Evolutionary conservation across 2,329 filamentous ascomycete species (phyloP).

Genomic region (Cordyceps sp.): DNA sequence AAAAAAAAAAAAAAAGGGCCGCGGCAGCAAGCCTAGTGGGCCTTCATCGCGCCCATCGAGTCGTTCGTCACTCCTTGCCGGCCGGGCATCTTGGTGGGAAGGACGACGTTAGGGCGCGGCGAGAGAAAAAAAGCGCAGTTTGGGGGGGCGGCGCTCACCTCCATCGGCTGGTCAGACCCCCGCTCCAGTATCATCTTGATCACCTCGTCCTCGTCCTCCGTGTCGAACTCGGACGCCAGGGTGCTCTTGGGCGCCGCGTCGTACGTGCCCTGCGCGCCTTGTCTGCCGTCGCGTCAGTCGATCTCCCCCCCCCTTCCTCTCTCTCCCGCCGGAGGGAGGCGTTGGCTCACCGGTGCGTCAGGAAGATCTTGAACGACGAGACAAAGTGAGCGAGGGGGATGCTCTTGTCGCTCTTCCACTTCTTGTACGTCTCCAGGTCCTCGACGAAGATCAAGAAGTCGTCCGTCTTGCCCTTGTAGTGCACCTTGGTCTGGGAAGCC

Average conservation of each 20-base stretch:
- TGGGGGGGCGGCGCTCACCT: slow-evolving; percentile 21
- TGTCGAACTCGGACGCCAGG: slow-evolving; percentile 80
- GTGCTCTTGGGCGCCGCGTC: slow-evolving; percentile 59
- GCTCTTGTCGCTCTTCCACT: slow-evolving; percentile 69
- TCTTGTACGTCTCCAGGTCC: slow-evolving; percentile 45
- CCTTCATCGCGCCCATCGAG: slow-evolving; percentile 24
- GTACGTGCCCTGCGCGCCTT: slow-evolving; percentile 67
- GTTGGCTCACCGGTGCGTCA: slow-evolving; percentile 65
- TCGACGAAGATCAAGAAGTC: slow-evolving; percentile 46
- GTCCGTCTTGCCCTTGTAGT: slow-evolving; percentile 58
- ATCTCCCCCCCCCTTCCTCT: too few relatives aligned
- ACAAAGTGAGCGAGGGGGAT: slow-evolving; percentile 74
- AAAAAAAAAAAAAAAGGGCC: neutral
- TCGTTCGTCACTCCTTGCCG: slow-evolving; percentile 38
- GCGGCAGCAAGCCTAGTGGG: slow-evolving; percentile 15
- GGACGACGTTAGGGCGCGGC: neutral
- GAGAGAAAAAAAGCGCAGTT: neutral
- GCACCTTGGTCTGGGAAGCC: slow-evolving; percentile 56
- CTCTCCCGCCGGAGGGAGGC: too few relatives aligned
- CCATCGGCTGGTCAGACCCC: slow-evolving; percentile 48
- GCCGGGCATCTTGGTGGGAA: slow-evolving; percentile 36
- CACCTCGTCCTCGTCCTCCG: slow-evolving; percentile 59
- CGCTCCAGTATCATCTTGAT: slow-evolving; percentile 68
- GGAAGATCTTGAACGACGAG: slow-evolving; percentile 75
- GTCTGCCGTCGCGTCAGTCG: slow-evolving; percentile 30